Evolutionary conservation across 768 basidiomycete genomes (phyloP).

Genomic region (Suillus luteus): DNA sequence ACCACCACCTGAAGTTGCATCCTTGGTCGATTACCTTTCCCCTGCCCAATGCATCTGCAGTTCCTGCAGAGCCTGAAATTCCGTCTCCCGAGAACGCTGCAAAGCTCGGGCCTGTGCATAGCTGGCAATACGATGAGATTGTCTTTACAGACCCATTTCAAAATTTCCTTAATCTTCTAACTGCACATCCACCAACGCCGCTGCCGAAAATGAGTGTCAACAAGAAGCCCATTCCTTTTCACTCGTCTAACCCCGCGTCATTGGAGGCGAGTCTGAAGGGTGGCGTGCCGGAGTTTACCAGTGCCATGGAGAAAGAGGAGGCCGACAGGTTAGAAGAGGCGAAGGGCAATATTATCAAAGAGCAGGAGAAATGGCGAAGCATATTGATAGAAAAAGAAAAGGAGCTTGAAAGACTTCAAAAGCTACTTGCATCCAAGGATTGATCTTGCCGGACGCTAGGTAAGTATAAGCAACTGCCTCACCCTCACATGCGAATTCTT

Average conservation of each 20-base stretch:
- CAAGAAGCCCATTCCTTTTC: conserved; percentile 71
- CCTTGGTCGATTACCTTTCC: conserved; percentile 65
- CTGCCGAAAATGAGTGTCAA: conserved; percentile 52
- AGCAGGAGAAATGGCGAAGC: conserved; percentile 73
- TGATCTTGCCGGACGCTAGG: conserved; percentile 4
- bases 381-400: conserved; percentile 80
- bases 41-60: conserved; percentile 13
- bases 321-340: conserved; percentile 78
- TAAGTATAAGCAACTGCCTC: neutral
- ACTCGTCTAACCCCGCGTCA: conserved; percentile 58
- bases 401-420: conserved; percentile 72
- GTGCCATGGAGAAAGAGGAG: conserved; percentile 87
- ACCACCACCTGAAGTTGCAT: conserved; percentile 95
- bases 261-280: conserved; percentile 64
- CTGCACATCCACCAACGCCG: conserved; percentile 79
- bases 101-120: conserved; percentile 80
- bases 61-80: conserved; percentile 58
- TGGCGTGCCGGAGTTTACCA: conserved; percentile 81
- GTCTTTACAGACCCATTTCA: conserved; percentile 94
- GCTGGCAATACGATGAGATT: conserved; percentile 99
- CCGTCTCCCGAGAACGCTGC: conserved; percentile 67
- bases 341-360: conserved; percentile 63
- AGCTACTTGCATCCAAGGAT: conserved; percentile 33
- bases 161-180: conserved; percentile 79
- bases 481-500: neutral